These are phyloP conservation scores for Cupressus sempervirens DNA, from an alignment of 75 land plant genomes.

Conservation along the genomic window DNA sequence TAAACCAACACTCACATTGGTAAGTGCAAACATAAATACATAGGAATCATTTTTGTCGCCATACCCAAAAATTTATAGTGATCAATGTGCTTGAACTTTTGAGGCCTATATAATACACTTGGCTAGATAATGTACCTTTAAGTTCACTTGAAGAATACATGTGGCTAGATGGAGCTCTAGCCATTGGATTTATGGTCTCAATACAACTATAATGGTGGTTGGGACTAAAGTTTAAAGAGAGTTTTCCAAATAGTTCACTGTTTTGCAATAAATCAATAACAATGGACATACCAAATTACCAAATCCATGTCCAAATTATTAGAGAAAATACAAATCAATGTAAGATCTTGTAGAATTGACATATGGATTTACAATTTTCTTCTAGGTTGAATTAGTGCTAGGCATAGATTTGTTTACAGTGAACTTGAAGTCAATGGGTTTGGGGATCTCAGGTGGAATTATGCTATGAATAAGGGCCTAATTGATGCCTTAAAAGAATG, in stretches of 20 bases:
- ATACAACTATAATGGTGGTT: neutral
- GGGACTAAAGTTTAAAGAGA: neutral
- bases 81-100: neutral
- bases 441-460: constrained; percentile 58
- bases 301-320: neutral
- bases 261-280: neutral
- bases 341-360: constrained; percentile 54
- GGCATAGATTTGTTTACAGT: constrained; percentile 4
- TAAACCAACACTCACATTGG: neutral
- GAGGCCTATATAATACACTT: neutral
- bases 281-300: neutral
- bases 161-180: neutral
- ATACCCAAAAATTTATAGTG: neutral
- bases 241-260: neutral
- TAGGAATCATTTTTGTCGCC: neutral
- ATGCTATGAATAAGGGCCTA: constrained; percentile 68
- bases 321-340: constrained; percentile 64
- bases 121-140: neutral
- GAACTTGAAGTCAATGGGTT: constrained; percentile 32
- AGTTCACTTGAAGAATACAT: neutral
- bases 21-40: neutral
- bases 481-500: constrained; percentile 61
- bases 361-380: constrained; percentile 28
- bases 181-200: neutral
- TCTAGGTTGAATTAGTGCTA: constrained; percentile 16